Conservation (phyloP, 805 yeast species). For the Wickerhamiella slavikovae region DNA sequence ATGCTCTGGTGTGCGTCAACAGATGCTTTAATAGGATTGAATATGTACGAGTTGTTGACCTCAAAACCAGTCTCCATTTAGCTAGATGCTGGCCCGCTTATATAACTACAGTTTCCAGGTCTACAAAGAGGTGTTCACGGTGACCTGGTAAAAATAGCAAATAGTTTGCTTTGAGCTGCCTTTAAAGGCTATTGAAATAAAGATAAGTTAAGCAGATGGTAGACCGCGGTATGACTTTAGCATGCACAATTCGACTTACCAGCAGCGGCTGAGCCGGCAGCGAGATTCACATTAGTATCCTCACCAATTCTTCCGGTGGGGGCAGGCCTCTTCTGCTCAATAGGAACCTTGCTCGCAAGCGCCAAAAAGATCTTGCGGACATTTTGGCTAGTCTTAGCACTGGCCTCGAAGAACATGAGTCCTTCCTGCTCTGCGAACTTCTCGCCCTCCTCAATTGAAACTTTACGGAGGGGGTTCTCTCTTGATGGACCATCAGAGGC, state of each 20-base stretch:
- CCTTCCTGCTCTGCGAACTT: constrained; percentile 81
- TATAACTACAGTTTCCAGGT: too few relatives aligned
- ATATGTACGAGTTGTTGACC: too few relatives aligned
- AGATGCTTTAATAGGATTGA: too few relatives aligned
- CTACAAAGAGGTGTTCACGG: too few relatives aligned
- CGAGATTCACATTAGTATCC: constrained; percentile 9
- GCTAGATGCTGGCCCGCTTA: too few relatives aligned
- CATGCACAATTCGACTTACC: constrained; percentile 1
- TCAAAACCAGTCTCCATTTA: too few relatives aligned
- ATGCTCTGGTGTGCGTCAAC: too few relatives aligned
- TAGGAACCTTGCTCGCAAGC: constrained; percentile 77
- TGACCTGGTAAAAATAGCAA: too few relatives aligned
- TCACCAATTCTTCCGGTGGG: constrained; percentile 12
- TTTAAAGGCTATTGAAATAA: too few relatives aligned
- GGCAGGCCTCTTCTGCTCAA: constrained; percentile 15
- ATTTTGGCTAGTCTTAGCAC: constrained; percentile 77
- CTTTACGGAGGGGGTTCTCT: constrained; percentile 33
- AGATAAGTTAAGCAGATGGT: too few relatives aligned
- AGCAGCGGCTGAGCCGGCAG: constrained; percentile 1
- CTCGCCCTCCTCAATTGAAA: constrained; percentile 70
- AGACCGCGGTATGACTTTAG: too few relatives aligned
- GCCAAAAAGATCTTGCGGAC: constrained; percentile 83
- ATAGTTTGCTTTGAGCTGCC: too few relatives aligned
- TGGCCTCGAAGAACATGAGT: constrained; percentile 75
- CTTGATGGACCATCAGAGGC: constrained; percentile 19